Conservation (phyloP, 2,329 filamentous ascomycete species). For the Shiraia bambusicola region DNA sequence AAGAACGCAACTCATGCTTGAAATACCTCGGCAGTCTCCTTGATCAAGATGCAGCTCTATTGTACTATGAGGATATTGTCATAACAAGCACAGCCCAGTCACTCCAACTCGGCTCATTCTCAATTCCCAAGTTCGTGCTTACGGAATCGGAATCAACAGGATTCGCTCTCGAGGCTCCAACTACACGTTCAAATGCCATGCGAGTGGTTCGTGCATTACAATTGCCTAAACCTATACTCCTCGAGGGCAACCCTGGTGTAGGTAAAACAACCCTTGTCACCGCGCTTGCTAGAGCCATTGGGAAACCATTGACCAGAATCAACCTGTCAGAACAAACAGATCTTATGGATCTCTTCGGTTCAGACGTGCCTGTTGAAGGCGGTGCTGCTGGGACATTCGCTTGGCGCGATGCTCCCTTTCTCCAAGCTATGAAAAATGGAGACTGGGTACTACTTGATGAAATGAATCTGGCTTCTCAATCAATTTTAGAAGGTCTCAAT, state of each 20-base stretch:
- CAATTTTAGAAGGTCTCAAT: conserved; percentile 92
- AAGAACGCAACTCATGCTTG: conserved; percentile 73
- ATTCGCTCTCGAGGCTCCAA: conserved; percentile 85
- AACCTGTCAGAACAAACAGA: conserved; percentile 98
- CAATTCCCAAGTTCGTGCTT: conserved; percentile 56
- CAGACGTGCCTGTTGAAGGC: conserved; percentile 93
- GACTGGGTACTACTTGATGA: conserved; percentile 97
- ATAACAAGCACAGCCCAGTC: conserved; percentile 56
- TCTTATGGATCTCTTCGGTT: conserved; percentile 94
- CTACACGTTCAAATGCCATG: conserved; percentile 87
- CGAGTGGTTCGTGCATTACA: conserved; percentile 86
- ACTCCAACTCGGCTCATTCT: conserved; percentile 75
- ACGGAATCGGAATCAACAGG: conserved; percentile 53
- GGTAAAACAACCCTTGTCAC: conserved; percentile 94
- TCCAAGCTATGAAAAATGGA: conserved; percentile 93
- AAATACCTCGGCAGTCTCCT: conserved; percentile 70
- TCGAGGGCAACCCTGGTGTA: conserved; percentile 97
- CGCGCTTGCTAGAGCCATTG: conserved; percentile 77
- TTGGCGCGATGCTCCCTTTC: conserved; percentile 93
- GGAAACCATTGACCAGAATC: conserved; percentile 83
- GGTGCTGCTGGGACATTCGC: conserved; percentile 86
- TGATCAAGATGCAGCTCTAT: conserved; percentile 59
- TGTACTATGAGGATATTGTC: conserved; percentile 66
- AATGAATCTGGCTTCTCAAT: conserved; percentile 98
- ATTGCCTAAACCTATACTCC: conserved; percentile 83